Conservation (phyloP, 306 rosid genomes). For the Lathyrus tuberosus region DNA sequence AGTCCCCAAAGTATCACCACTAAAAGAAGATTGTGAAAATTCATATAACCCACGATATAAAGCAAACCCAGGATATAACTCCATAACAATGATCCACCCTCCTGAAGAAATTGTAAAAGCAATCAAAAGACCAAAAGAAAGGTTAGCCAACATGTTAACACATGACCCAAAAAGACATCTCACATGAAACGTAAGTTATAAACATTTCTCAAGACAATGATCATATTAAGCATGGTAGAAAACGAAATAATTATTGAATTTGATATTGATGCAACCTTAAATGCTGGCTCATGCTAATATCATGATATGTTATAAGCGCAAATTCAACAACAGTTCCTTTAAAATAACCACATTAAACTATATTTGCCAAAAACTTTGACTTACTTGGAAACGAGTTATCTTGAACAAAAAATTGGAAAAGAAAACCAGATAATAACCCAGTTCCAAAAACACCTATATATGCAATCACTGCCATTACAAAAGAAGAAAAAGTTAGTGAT, state of each 20-base stretch:
- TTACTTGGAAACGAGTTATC: constrained; percentile 79
- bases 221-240: constrained; percentile 20
- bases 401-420: constrained; percentile 72
- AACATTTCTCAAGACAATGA: constrained; percentile 9
- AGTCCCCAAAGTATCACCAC: constrained; percentile 54
- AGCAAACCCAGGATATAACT: constrained; percentile 81
- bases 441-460: constrained; percentile 81
- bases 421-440: constrained; percentile 83
- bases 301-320: background rate
- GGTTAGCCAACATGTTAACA: constrained; percentile 17
- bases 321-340: background rate
- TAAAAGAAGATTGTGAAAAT: constrained; percentile 60
- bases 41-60: constrained; percentile 82
- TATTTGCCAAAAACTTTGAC: constrained; percentile 33
- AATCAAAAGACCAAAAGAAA: constrained; percentile 29
- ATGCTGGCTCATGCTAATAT: background rate
- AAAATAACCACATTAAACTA: background rate
- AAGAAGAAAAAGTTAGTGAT: constrained; percentile 32
- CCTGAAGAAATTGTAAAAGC: constrained; percentile 46
- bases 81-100: constrained; percentile 67
- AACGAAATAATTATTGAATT: constrained; percentile 9
- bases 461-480: constrained; percentile 58
- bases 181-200: background rate
- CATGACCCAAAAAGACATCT: constrained; percentile 24
- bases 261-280: background rate